phyloP scores from a whole-genome alignment of 1,139 yeast genomes.

The Scheffersomyces illinoinensis region DNA sequence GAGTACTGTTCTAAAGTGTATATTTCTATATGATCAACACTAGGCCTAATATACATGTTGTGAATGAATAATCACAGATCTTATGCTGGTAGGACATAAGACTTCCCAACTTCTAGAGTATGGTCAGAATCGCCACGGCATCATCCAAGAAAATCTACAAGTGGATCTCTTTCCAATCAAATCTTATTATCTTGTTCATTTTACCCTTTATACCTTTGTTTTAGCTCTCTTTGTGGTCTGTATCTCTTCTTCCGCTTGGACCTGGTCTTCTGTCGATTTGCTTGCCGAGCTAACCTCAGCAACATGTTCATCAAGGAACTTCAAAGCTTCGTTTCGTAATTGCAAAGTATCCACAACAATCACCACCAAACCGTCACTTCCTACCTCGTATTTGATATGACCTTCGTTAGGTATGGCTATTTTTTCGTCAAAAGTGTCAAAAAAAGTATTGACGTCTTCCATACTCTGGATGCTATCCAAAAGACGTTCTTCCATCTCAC shows the following conservation, averaged over 20 bases:
- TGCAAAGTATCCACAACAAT: constrained; percentile 47
- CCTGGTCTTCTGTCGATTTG: constrained; percentile 10
- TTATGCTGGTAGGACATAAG: background rate
- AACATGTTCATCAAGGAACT: constrained; percentile 38
- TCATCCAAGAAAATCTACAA: background rate
- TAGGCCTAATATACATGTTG: background rate
- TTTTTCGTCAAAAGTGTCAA: constrained; percentile 59
- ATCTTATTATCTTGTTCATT: background rate
- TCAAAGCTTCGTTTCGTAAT: constrained; percentile 32
- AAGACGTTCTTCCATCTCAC: constrained; percentile 55
- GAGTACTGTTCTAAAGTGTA: background rate
- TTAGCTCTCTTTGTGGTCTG: constrained; percentile 2
- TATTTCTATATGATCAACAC: background rate
- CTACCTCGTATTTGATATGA: constrained; percentile 68
- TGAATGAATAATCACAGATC: background rate
- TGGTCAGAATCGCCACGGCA: background rate
- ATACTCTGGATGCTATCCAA: constrained; percentile 47
- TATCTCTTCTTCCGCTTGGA: constrained; percentile 11
- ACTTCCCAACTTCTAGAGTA: background rate
- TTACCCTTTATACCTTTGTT: background rate
- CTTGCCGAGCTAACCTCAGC: constrained; percentile 6
- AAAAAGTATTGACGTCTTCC: constrained; percentile 56
- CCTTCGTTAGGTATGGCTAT: constrained; percentile 69
- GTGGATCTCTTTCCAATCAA: background rate
- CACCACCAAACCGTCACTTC: constrained; percentile 70